Evolutionary conservation across 257 asterid genomes (phyloP).

Genomic region (Solanum ossicruentum): DNA sequence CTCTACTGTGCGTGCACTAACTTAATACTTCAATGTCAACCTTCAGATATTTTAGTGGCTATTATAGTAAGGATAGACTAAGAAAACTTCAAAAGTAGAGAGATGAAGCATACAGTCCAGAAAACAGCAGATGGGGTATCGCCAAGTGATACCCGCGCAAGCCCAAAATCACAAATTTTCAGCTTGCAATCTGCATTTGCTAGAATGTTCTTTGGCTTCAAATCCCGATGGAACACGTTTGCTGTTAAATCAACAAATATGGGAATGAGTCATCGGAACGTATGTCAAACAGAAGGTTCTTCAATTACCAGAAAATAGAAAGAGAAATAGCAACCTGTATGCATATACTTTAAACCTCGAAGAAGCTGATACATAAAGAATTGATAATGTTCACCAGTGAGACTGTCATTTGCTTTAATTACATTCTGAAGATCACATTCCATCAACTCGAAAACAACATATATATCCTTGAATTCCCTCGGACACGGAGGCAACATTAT

Average conservation of each 20-base stretch:
- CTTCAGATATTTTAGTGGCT: not conserved
- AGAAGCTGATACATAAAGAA: slow-evolving; percentile 96
- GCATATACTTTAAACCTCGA: slow-evolving; percentile 84
- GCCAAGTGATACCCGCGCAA: slow-evolving; percentile 91
- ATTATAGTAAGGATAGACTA: not conserved
- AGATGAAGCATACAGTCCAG: slow-evolving; percentile 83
- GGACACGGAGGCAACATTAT: slow-evolving; percentile 89
- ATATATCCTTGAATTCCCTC: slow-evolving; percentile 93
- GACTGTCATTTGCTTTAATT: slow-evolving; percentile 80
- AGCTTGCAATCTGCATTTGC: slow-evolving; percentile 98
- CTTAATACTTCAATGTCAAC: not conserved
- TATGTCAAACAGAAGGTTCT: not conserved
- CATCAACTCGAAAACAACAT: slow-evolving; percentile 95
- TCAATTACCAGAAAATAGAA: not conserved
- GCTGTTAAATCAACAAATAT: slow-evolving; percentile 37
- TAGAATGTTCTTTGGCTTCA: slow-evolving; percentile 93
- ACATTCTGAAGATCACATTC: slow-evolving; percentile 97
- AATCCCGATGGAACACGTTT: slow-evolving; percentile 81
- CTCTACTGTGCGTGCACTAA: not conserved
- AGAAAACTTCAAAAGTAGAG: not conserved
- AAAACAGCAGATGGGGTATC: slow-evolving; percentile 95
- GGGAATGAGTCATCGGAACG: not conserved
- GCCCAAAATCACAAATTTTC: slow-evolving; percentile 97
- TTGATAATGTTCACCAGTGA: slow-evolving; percentile 91
- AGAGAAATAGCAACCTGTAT: slow-evolving; percentile 45